These are phyloP conservation scores for Musa schizocarpa DNA, from an alignment of 176 grass and related monocot genomes.

Conservation along the genomic window DNA sequence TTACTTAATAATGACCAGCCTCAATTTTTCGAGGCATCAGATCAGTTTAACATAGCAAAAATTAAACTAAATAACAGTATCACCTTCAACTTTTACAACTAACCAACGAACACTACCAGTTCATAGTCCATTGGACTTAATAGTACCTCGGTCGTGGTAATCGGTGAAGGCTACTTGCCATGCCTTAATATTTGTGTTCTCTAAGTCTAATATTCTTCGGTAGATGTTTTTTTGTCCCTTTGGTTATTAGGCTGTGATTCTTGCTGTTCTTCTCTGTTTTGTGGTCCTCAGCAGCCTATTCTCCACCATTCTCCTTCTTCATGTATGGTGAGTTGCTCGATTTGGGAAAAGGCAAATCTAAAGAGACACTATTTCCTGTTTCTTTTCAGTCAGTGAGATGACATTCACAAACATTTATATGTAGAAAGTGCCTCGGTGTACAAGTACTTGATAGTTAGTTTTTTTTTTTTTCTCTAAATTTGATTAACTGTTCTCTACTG, in stretches of 20 bases:
- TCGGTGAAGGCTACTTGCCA: background rate
- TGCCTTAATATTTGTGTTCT: background rate
- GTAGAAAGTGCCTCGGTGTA: conserved; percentile 60
- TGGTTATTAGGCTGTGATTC: background rate
- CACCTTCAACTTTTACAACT: conserved; percentile 5
- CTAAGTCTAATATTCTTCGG: background rate
- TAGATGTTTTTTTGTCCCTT: background rate
- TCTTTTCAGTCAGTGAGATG: conserved; percentile 49
- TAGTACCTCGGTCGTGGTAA: background rate
- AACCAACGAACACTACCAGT: conserved; percentile 1
- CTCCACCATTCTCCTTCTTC: background rate
- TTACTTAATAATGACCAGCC: conserved; percentile 11
- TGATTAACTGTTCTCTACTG: too few species aligned
- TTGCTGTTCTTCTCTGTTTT: background rate
- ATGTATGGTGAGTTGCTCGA: too few species aligned
- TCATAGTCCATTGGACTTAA: background rate
- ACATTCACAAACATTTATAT: conserved; percentile 44
- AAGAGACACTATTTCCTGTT: background rate
- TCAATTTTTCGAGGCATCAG: conserved; percentile 7
- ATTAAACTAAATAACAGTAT: conserved; percentile 3
- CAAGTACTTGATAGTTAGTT: conserved; percentile 21
- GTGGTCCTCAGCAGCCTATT: background rate
- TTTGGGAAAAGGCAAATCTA: background rate
- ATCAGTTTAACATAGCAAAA: conserved; percentile 3
- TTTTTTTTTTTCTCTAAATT: background rate